These are phyloP conservation scores for Friedmanniomyces simplex DNA, from an alignment of 495 filamentous ascomycete species.

Conservation along the genomic window DNA sequence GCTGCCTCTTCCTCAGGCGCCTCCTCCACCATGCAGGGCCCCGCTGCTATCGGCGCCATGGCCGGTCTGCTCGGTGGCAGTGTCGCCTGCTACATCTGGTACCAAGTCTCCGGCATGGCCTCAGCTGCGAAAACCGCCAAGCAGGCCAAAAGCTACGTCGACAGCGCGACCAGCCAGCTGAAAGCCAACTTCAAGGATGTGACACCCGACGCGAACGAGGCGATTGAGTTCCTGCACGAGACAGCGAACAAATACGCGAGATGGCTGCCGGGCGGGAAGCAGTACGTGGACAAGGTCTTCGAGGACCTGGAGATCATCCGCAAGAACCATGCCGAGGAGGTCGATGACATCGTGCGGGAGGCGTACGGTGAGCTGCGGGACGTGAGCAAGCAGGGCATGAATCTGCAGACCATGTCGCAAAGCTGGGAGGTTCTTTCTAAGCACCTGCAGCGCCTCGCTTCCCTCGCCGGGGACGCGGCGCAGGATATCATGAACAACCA, in stretches of 20 bases:
- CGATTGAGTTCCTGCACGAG: conserved; percentile 45
- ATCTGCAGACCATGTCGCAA: conserved; percentile 40
- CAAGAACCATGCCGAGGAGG: conserved; percentile 49
- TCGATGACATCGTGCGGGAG: conserved; percentile 49
- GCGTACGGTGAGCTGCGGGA: conserved; percentile 49
- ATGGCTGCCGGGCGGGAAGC: conserved; percentile 56
- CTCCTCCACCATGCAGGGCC: conserved; percentile 25
- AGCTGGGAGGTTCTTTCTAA: conserved; percentile 45
- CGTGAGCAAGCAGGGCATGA: conserved; percentile 41
- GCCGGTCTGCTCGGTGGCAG: conserved; percentile 31
- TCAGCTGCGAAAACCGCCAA: conserved; percentile 41
- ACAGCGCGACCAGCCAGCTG: conserved; percentile 35
- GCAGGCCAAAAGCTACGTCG: conserved; percentile 42
- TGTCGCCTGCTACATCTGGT: conserved; percentile 40
- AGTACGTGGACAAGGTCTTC: conserved; percentile 51
- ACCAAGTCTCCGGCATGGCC: conserved; percentile 50
- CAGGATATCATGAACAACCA: conserved; percentile 54
- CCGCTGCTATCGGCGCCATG: conserved; percentile 42
- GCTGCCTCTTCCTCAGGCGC: neutral
- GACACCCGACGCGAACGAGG: conserved; percentile 49
- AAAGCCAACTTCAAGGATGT: conserved; percentile 38
- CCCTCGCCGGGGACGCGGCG: conserved; percentile 45
- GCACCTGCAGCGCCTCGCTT: conserved; percentile 39
- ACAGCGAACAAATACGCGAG: conserved; percentile 49
- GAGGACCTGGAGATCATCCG: conserved; percentile 51